A percentile compares a stretch with the other conserved stretches of the same genome.
Evolutionary conservation across 2,329 filamentous ascomycete species (phyloP).

Genomic region (Botrytis hyacinthi): DNA sequence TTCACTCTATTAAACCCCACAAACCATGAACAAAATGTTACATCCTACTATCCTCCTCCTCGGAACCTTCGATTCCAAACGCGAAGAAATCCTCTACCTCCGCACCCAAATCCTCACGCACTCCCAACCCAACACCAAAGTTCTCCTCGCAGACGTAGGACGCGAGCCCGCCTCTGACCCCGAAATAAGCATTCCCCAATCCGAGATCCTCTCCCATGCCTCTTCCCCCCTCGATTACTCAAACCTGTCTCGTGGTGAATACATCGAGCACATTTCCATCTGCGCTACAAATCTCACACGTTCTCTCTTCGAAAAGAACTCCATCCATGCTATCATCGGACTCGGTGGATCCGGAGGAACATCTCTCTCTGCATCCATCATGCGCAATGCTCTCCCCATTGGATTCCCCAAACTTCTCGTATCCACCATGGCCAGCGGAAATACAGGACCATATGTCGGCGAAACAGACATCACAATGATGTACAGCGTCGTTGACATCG

Average conservation of each 20-base stretch:
- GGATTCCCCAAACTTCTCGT: slow-evolving; percentile 70
- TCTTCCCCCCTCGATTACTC: slow-evolving; percentile 38
- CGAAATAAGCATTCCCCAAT: slow-evolving; percentile 48
- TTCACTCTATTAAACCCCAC: neutral
- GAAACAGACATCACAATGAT: slow-evolving; percentile 69
- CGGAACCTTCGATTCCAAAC: slow-evolving; percentile 65
- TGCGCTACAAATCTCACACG: slow-evolving; percentile 47
- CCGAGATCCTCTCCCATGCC: slow-evolving; percentile 43
- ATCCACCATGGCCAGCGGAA: slow-evolving; percentile 66
- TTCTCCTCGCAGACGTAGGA: slow-evolving; percentile 57
- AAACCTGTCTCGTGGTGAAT: slow-evolving; percentile 50
- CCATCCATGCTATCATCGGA: slow-evolving; percentile 56
- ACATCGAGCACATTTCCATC: slow-evolving; percentile 54
- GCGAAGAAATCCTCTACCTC: slow-evolving; percentile 55
- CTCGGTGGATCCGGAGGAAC: slow-evolving; percentile 65
- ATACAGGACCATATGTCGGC: slow-evolving; percentile 62
- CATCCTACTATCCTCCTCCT: slow-evolving; percentile 50
- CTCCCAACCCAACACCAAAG: slow-evolving; percentile 31
- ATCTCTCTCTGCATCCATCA: slow-evolving; percentile 56
- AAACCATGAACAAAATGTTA: slow-evolving; percentile 29
- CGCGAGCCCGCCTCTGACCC: slow-evolving; percentile 44
- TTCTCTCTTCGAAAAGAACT: slow-evolving; percentile 40
- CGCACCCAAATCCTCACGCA: slow-evolving; percentile 43
- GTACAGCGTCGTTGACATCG: slow-evolving; percentile 70
- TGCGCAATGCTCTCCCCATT: slow-evolving; percentile 60